Evolutionary conservation across 208 protist genomes (phyloP).

Genomic region (Entamoeba invadens): DNA sequence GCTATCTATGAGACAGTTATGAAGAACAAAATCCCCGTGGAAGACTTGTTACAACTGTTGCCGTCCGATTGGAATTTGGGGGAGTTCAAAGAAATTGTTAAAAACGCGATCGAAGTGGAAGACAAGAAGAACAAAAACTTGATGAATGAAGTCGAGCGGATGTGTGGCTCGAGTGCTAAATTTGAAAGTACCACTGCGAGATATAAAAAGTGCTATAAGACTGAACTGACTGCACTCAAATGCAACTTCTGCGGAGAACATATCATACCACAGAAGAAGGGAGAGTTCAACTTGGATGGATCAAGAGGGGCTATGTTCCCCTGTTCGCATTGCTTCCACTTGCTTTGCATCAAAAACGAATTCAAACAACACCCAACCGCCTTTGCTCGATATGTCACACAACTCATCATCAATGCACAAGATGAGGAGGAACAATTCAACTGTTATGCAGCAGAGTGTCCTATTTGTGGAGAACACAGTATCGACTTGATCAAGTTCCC

Average conservation of each 20-base stretch:
- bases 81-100: not conserved
- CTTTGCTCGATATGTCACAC: not conserved
- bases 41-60: not conserved
- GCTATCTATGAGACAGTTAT: not conserved
- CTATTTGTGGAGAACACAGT: not conserved
- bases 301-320: not conserved
- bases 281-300: not conserved
- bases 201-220: not conserved
- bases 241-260: not conserved
- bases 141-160: not conserved
- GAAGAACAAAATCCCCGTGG: not conserved
- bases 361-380: not conserved
- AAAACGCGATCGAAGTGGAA: not conserved
- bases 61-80: not conserved
- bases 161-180: not conserved
- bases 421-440: not conserved
- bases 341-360: not conserved
- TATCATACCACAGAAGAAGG: not conserved
- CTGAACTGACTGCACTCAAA: not conserved
- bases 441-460: not conserved
- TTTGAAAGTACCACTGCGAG: not conserved
- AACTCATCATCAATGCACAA: not conserved
- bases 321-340: not conserved
- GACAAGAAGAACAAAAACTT: not conserved
- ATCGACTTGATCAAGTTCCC: not conserved